These are phyloP conservation scores for Penicillium malachiteum DNA, from an alignment of 495 filamentous ascomycete genomes.

Conservation along the genomic window DNA sequence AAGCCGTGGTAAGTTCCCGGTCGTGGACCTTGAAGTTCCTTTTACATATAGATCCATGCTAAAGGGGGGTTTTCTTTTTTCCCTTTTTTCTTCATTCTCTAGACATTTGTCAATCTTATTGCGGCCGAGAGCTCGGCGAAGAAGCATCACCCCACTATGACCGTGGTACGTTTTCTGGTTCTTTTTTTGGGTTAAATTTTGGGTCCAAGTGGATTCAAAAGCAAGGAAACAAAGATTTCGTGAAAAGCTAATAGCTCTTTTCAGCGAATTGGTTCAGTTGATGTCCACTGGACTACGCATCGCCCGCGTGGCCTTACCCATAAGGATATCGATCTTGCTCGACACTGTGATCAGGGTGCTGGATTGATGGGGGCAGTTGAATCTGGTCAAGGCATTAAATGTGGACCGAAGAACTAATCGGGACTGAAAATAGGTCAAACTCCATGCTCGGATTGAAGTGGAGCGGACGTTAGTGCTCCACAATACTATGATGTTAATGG, in stretches of 20 bases:
- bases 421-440: not conserved
- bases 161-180: conserved; percentile 33
- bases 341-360: conserved; percentile 61
- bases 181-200: not conserved
- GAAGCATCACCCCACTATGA: conserved; percentile 51
- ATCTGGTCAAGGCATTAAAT: conserved; percentile 37
- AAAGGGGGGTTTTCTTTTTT: not conserved
- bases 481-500: no score
- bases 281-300: conserved; percentile 72
- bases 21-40: no score
- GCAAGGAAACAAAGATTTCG: conserved; percentile 1
- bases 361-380: conserved; percentile 40
- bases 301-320: conserved; percentile 65
- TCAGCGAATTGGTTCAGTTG: conserved; percentile 45
- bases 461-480: conserved; percentile 1
- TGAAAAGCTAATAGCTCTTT: not conserved
- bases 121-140: conserved; percentile 41
- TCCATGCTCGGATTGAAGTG: not conserved
- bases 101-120: conserved; percentile 43
- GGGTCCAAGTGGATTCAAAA: not conserved
- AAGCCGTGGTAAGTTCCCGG: conserved; percentile 36
- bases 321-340: conserved; percentile 65
- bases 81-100: conserved; percentile 7
- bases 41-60: not conserved
- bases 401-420: conserved; percentile 16